Evolutionary conservation across 257 asterid species (phyloP), one percentile per base, ranked within the genome.

Genomic region (Handroanthus guayacan): DNA sequence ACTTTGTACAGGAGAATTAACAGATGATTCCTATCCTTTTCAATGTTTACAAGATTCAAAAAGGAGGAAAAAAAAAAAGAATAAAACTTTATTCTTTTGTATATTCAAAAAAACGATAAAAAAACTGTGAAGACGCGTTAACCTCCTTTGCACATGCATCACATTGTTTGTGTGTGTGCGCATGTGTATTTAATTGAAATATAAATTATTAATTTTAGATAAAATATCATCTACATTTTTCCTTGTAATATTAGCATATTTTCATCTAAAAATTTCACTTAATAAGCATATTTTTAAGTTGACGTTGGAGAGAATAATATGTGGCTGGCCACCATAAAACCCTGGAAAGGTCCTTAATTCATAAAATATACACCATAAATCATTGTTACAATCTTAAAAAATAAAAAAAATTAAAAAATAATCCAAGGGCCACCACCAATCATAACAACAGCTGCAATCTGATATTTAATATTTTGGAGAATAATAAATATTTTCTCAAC

Each of bases 401-500:
- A 81, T 67, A 81, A 51, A 64, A 77, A 75, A 69, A 14, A 50
- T 60, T 64, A 66, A 25, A 75, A 75, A 57, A 77, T 73, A 74
- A 25, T 9, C 37, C 38, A 51, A 60, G 58, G 71, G 75, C 81
- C 76, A 80, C 82, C 37, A 67, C 78, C 82, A 84, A 84, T 81
- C 80, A 82, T 74, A 65, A 51, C 5, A 72, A 71, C 69, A 76
- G 69, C 78, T 78, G 76, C 86, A 82, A 66, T 73, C 69, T 64
- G 38, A 77, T 65, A 57, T 69, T 66, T 80, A 57, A 41, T 78
- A 12, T 5, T 77, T 52, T 36, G 43, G 69, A 72, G 60, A 67
- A 45, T 57, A 75, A 48, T 77, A 43, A 62, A 72, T 72, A 39
- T 51, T 60, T 62, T 36, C 36, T 67, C 47, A 47, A 14, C 14